Evolutionary conservation across 2,329 filamentous ascomycete genomes (phyloP).

Genomic region (Cladobotryum mycophilum): DNA sequence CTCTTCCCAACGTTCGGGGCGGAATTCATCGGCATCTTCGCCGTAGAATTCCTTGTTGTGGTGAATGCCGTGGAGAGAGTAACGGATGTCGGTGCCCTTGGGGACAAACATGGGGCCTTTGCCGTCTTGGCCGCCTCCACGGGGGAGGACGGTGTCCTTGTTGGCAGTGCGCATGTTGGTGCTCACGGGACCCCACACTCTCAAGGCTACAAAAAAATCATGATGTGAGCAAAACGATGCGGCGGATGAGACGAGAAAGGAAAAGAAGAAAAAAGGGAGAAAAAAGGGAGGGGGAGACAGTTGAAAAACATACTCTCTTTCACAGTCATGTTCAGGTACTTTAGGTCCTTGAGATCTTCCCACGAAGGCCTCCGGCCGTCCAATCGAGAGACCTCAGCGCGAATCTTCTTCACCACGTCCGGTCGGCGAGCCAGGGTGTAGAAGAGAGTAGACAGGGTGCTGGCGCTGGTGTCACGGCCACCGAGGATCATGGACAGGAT

Average conservation of each 20-base stretch:
- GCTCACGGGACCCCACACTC: constrained; percentile 39
- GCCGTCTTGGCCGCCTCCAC: constrained; percentile 36
- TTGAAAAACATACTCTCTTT: constrained; percentile 35
- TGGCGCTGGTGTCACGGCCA: constrained; percentile 52
- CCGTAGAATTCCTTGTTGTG: constrained; percentile 37
- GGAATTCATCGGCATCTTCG: constrained; percentile 34
- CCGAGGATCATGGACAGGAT: constrained; percentile 49
- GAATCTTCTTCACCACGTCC: constrained; percentile 37
- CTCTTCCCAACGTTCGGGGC: constrained; percentile 40
- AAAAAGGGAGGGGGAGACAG: background rate
- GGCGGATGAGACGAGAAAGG: background rate
- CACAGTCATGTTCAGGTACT: constrained; percentile 53
- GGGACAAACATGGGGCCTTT: constrained; percentile 32
- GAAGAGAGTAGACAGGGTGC: constrained; percentile 43
- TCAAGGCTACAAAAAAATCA: constrained; percentile 25
- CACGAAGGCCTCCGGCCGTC: constrained; percentile 43
- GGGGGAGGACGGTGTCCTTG: constrained; percentile 36
- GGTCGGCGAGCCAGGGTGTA: constrained; percentile 40
- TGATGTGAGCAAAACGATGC: too few species aligned
- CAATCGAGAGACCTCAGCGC: constrained; percentile 35
- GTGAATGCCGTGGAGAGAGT: constrained; percentile 30
- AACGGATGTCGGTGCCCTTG: constrained; percentile 31
- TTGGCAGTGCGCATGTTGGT: constrained; percentile 36
- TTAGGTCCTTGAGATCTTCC: constrained; percentile 51
- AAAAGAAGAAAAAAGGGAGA: background rate